Base-by-base conservation (phyloP, 192 early-diverging fungal species). In the Coemansia sp. region DNA sequence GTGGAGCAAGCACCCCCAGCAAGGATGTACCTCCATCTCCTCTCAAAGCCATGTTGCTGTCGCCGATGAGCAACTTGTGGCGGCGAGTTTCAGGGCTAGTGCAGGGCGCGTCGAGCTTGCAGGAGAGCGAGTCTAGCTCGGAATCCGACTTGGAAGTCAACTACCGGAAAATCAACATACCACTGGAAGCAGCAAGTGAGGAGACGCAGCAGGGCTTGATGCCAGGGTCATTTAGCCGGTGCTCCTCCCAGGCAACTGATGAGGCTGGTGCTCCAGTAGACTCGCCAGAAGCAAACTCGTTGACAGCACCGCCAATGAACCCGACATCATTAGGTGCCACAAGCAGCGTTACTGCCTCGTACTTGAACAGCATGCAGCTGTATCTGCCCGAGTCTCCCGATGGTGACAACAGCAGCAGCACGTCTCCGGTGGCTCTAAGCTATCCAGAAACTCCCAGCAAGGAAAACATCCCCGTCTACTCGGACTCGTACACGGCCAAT, bases 261-360 rank as follows among this genome's bases (percentile, higher is more conserved):
- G 37, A 39, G 23, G 52, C 68, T 0, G 68, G 61, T 0, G 57
- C 73, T 8, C 57, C 61, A 8, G 46, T 61, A 0, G 61, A 50
- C 3, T 53, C 73, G 18, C 54, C 54, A 2, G 73, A 65, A 21
- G 63, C 59, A n/a, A 57, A 64, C 33, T 65, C 76, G 20, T 52
- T 72, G 19, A 79, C 76, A 0, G 76, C 76, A 18, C 69, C 76
- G 15, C 76, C 76, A 3, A 79, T 73, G 71, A 73, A 72, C 50
- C 71, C 71, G 4, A 65, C 70, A 9, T 62, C 73, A 13, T 43
- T 76, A 14, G 62, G 33, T 10, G 33, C 33, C 6, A 5, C 57
- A 12, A 7, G 53, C 7, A n/a, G 42, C 30, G 47, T 35, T 13
- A 13, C 56, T 5, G 23, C 65, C 5, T 10, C 61, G 53, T 69